Conservation (phyloP, 768 basidiomycete genomes). For the Mycena sanguinolenta region DNA sequence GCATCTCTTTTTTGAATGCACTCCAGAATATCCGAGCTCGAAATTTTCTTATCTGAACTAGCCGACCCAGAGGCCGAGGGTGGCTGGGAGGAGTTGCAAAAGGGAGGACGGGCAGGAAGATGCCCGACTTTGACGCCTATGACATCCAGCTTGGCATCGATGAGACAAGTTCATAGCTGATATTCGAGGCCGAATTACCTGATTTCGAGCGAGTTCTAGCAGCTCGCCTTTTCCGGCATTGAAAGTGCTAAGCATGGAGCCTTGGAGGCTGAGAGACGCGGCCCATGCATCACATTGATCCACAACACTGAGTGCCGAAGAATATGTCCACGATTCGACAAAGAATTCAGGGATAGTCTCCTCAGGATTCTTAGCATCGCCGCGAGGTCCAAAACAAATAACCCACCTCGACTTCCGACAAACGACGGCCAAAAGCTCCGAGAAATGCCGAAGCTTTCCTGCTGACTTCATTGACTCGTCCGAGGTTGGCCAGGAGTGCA, state of each 20-base stretch:
- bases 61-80: constrained; percentile 38
- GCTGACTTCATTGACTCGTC: constrained; percentile 77
- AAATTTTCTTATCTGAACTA: constrained; percentile 56
- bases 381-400: neutral
- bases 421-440: constrained; percentile 76
- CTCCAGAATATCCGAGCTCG: constrained; percentile 70
- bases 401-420: constrained; percentile 82
- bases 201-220: constrained; percentile 87
- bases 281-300: constrained; percentile 86
- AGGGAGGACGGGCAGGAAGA: constrained; percentile 81
- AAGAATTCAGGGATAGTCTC: constrained; percentile 74
- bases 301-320: constrained; percentile 86
- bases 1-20: constrained; percentile 66
- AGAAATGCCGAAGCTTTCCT: constrained; percentile 82
- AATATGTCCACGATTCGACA: constrained; percentile 94
- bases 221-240: constrained; percentile 91
- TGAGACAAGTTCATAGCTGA: constrained; percentile 10
- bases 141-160: constrained; percentile 77
- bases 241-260: constrained; percentile 62
- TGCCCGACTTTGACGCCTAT: constrained; percentile 83
- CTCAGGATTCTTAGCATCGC: constrained; percentile 45
- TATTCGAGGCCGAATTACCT: constrained; percentile 63
- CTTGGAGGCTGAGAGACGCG: constrained; percentile 60
- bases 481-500: constrained; percentile 76
- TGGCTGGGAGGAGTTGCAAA: constrained; percentile 64